Conservation (phyloP, 768 basidiomycete genomes). For the Inosperma sp. region DNA sequence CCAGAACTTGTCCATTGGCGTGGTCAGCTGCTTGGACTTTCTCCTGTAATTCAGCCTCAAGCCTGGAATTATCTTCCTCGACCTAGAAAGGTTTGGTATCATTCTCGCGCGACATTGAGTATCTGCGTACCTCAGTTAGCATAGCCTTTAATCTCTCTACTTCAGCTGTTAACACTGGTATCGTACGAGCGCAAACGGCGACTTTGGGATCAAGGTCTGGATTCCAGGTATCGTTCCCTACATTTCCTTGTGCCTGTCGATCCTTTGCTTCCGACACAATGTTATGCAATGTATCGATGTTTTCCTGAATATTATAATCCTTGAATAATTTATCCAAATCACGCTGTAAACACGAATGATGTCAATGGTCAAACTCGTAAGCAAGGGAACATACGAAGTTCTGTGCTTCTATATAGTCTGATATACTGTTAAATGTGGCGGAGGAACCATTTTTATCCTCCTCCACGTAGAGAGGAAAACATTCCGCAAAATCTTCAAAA, state of each 20-base stretch:
- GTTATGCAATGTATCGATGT: constrained; percentile 64
- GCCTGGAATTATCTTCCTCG: constrained; percentile 48
- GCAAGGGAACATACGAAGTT: constrained; percentile 37
- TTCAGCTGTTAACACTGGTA: constrained; percentile 52
- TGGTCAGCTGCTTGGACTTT: constrained; percentile 43
- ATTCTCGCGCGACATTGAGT: background rate
- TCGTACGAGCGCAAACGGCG: constrained; percentile 57
- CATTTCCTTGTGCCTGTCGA: constrained; percentile 44
- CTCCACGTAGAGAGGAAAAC: constrained; percentile 61
- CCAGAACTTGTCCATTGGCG: constrained; percentile 41
- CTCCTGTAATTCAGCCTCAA: constrained; percentile 46
- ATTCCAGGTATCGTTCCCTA: constrained; percentile 58
- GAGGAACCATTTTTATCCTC: constrained; percentile 60
- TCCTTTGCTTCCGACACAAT: constrained; percentile 66
- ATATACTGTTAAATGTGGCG: constrained; percentile 60
- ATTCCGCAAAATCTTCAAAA: constrained; percentile 58
- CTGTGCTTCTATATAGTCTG: constrained; percentile 66
- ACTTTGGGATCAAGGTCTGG: constrained; percentile 58
- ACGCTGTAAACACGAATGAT: constrained; percentile 34
- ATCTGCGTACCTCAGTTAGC: constrained; percentile 34
- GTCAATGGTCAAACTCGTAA: background rate
- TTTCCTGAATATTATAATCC: constrained; percentile 62
- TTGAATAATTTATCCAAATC: constrained; percentile 67
- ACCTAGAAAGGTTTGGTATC: constrained; percentile 35
- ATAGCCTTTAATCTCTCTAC: constrained; percentile 35